These are phyloP conservation scores for Penicillium verhagenii DNA, from an alignment of 495 filamentous ascomycete genomes.

Conservation along the genomic window DNA sequence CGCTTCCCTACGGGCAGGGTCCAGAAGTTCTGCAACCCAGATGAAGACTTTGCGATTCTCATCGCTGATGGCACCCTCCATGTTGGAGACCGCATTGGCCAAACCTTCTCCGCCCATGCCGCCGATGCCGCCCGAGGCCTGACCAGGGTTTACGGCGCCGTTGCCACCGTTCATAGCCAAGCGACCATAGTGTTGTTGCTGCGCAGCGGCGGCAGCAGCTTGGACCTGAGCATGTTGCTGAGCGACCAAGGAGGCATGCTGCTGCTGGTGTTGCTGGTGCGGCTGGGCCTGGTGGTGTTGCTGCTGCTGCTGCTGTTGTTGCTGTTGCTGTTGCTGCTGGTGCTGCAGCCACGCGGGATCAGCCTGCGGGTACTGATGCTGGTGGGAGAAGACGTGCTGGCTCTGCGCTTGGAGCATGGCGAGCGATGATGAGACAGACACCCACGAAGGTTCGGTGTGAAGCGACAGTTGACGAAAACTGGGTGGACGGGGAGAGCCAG, in stretches of 20 bases:
- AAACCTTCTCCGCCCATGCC: conserved; percentile 54
- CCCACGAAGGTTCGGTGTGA: conserved; percentile 27
- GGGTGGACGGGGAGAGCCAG: background rate
- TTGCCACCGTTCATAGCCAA: conserved; percentile 66
- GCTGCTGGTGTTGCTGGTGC: conserved; percentile 48
- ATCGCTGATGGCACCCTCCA: conserved; percentile 69
- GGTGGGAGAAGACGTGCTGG: conserved; percentile 69
- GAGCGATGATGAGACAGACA: conserved; percentile 35
- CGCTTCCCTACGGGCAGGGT: conserved; percentile 80
- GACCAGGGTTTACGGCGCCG: conserved; percentile 34
- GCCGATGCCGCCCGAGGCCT: conserved; percentile 37
- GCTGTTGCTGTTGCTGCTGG: conserved; percentile 58
- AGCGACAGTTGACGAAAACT: conserved; percentile 19
- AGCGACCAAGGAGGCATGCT: conserved; percentile 48
- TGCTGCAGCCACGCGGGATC: conserved; percentile 79
- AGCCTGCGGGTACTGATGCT: conserved; percentile 76
- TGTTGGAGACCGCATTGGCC: conserved; percentile 44
- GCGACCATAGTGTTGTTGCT: conserved; percentile 80
- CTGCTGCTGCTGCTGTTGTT: conserved; percentile 56
- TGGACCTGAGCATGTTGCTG: conserved; percentile 60
- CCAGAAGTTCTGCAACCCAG: conserved; percentile 91
- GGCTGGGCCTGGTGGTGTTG: conserved; percentile 69
- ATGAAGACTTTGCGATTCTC: conserved; percentile 89
- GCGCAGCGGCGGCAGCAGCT: conserved; percentile 62
- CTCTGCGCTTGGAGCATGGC: conserved; percentile 53